These are phyloP conservation scores for Bipolaris cookei DNA, from an alignment of 2,329 filamentous ascomycete genomes.

Conservation along the genomic window DNA sequence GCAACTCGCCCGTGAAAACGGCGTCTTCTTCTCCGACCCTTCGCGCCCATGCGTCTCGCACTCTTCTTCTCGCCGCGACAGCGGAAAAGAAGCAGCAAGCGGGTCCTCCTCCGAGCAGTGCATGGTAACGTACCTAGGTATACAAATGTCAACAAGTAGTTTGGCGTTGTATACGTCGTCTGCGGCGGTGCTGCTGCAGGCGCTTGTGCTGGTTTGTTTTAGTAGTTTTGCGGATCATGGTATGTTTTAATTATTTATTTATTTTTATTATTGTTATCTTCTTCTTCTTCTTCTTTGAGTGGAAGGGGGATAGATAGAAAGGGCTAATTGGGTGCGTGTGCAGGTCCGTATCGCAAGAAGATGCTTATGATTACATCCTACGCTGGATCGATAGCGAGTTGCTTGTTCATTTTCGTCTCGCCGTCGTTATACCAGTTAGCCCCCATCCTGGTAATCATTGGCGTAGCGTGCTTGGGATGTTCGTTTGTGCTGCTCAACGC, in stretches of 20 bases:
- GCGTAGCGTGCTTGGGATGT: conserved; percentile 90
- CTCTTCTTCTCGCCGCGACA: conserved; percentile 39
- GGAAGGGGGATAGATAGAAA: no score
- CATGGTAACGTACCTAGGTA: conserved; percentile 76
- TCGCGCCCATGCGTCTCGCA: conserved; percentile 72
- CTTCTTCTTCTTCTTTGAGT: neutral
- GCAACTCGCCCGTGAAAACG: conserved; percentile 86
- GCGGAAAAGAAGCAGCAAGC: no score
- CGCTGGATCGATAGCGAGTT: conserved; percentile 76
- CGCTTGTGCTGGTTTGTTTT: conserved; percentile 88
- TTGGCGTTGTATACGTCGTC: conserved; percentile 98
- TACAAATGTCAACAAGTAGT: conserved; percentile 86
- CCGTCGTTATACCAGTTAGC: conserved; percentile 79
- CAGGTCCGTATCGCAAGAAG: conserved; percentile 77
- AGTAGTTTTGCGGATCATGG: conserved; percentile 93
- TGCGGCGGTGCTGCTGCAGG: conserved; percentile 82
- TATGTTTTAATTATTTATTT: no score
- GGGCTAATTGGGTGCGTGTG: no score
- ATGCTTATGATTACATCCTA: conserved; percentile 81
- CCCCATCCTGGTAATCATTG: conserved; percentile 79
- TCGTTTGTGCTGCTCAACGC: conserved; percentile 96
- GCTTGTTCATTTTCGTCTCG: conserved; percentile 78
- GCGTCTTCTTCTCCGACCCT: conserved; percentile 78
- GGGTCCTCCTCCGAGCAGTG: conserved; percentile 66
- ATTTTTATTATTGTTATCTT: no score